These are phyloP conservation scores for Chlamydomonas sphaeroides DNA, from an alignment of 139 green algal genomes.

Conservation along the genomic window DNA sequence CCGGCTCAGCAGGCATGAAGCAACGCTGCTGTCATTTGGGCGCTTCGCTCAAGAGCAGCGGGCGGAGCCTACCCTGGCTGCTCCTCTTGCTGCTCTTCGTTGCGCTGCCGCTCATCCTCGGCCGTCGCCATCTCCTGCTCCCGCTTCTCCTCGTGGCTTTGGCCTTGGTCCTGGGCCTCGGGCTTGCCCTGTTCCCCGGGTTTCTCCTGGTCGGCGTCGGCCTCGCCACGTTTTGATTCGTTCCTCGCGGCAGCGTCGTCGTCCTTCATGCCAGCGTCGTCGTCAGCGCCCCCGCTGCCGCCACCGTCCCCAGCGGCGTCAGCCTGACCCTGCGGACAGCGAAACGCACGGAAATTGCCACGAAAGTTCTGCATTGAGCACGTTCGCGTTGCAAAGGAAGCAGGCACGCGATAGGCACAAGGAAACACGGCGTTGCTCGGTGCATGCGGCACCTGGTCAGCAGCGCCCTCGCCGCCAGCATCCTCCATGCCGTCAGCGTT, in stretches of 20 bases:
- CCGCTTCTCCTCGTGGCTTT: background rate
- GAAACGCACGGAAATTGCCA: background rate
- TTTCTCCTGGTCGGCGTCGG: background rate
- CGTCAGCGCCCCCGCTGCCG: background rate
- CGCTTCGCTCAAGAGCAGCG: no score
- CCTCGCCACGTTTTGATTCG: background rate
- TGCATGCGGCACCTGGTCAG: background rate
- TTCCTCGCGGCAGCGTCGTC: no score
- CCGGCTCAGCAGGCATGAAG: no score
- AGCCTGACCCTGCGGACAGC: background rate
- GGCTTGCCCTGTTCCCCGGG: background rate
- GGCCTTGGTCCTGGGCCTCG: background rate
- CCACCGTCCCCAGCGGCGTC: background rate
- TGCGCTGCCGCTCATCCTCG: conserved; percentile 28
- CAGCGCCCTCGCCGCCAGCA: background rate
- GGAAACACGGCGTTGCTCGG: background rate
- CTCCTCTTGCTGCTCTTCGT: conserved; percentile 18
- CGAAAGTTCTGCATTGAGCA: background rate
- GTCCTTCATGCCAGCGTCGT: background rate
- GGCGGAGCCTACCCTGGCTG: no score
- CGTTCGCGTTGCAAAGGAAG: no score
- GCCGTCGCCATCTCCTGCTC: conserved; percentile 36
- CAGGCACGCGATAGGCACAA: background rate
- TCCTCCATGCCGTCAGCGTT: background rate
- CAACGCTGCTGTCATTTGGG: no score